phyloP scores from a whole-genome alignment of 257 asterid species.

The Ligustrum vulgare region DNA sequence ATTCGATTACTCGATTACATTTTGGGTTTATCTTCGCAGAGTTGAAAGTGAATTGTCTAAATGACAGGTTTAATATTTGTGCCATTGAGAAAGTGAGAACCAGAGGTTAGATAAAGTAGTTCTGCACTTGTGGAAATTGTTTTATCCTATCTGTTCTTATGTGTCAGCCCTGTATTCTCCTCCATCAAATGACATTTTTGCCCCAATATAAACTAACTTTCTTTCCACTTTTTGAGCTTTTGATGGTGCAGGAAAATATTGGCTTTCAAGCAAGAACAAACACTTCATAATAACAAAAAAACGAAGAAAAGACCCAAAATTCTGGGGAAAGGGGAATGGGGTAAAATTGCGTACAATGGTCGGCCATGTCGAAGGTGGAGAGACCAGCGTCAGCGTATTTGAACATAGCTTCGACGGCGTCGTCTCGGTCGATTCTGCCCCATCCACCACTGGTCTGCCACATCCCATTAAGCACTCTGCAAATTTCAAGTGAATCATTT shows the following conservation, averaged over 20 bases:
- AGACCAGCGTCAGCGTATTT: conserved; percentile 85
- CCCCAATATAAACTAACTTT: conserved; percentile 11
- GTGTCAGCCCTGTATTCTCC: conserved; percentile 16
- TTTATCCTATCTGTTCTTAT: conserved; percentile 22
- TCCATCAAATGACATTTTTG: conserved; percentile 29
- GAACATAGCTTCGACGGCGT: conserved; percentile 93
- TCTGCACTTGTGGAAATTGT: conserved; percentile 2
- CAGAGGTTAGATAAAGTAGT: background rate
- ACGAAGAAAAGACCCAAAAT: background rate
- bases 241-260: background rate
- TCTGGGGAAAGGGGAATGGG: conserved; percentile 23
- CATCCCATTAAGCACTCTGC: conserved; percentile 90
- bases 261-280: background rate
- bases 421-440: conserved; percentile 87
- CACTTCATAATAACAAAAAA: background rate
- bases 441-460: conserved; percentile 99
- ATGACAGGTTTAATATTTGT: conserved; percentile 34
- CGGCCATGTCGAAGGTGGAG: conserved; percentile 97
- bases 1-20: conserved; percentile 26
- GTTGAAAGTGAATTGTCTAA: conserved; percentile 30
- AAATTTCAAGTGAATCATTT: conserved; percentile 71
- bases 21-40: conserved; percentile 30
- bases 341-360: conserved; percentile 65
- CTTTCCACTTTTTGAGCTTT: background rate
- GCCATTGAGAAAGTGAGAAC: conserved; percentile 38